Base-by-base conservation (phyloP, 2,329 filamentous ascomycete species). In the Rutstroemia sydowiana region DNA sequence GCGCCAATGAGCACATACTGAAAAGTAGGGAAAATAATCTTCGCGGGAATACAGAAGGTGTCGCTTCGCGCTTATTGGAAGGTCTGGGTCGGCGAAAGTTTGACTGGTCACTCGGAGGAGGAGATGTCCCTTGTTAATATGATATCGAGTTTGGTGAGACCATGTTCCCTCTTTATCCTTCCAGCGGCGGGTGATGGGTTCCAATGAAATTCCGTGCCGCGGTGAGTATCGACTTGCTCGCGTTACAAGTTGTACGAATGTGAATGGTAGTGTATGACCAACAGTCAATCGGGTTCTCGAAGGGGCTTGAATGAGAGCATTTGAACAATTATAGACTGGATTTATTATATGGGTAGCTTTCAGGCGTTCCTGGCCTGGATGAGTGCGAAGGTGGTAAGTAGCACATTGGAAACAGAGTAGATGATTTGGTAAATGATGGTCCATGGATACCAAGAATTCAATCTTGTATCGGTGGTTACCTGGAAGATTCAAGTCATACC, bases 21-120 rank as follows among this genome's bases (percentile, higher is more conserved):
- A 80, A 65, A 84, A 84, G 62, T 77, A 84, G 0, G 80, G 80
- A 48, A 70, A 75, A 65, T 81, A 83, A 59, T 83, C 79, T 47
- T 79, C 75, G 52, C 76, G 73, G 28, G 73, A 78, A 65, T 78
- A 83, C 2, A 84, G 71, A 2, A 84, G 69, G 50, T 80, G 68
- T 2, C 80, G 75, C 57, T 76, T 70, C 3, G 70, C 72, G 3
- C 74, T 75, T 5, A 72, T 68, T 0, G 78, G 75, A 23, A 82
- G 69, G 2, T 69, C 74, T 0, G 75, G 70, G 0, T 71, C 66
- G 1, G 79, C 78, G 55, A 78, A 81, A 18, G 68, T 66, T 52
- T 74, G 73, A 48, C 75, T 79, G 31, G 75, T 72, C 3, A 81
- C 73, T n/a, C 80, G 75, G 68, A 84, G 73, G 21, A 82, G 67